Evolutionary conservation across 306 rosid genomes (phyloP), one percentile per base, ranked within the genome.

Genomic region (Lathyrus aphaca): DNA sequence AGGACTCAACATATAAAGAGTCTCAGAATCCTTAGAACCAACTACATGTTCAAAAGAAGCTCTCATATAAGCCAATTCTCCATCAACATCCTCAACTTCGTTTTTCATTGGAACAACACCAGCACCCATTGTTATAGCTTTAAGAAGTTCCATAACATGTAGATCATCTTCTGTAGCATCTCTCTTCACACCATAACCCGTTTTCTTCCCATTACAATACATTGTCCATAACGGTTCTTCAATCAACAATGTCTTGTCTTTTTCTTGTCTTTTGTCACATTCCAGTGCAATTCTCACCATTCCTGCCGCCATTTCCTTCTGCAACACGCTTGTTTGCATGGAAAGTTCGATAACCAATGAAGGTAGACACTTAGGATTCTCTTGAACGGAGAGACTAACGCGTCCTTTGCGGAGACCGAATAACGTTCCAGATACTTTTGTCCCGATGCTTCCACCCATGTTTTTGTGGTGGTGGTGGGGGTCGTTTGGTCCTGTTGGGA

Each of bases 261-360:
- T 92, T 0, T 89, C 96, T 2, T 56, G 11, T 3, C 89, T 43
- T 77, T 88, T 92, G 13, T 92, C 98, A 50, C 96, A 86, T 30
- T 92, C 98, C 0, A 92, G 83, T 3, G 98, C 96, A 1, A 92
- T 76, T 55, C 98, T 71, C 0, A 89, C 89, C 96, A 88, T 88
- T 10, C 96, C 96, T 0, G 79, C 77, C 4, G 85, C 81, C 89
- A 92, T 79, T 64, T 92, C 96, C 56, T 76, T 92, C 29, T 89
- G 96, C 3, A 92, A 15, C 9, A 57, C 66, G 44, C 18, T 76
- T 1, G 88, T 92, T 1, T 88, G 98, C 74, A 88, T 82, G 69
- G 96, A 90, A 7, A 92, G 64, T 63, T 92, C 96, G 0, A 92
- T 25, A 25, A 92, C 82, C 1, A 79, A 9, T 4, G 79, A 68